Base-by-base conservation (phyloP, 2,329 filamentous ascomycete species). In the Neofusicoccum cordaticola region DNA sequence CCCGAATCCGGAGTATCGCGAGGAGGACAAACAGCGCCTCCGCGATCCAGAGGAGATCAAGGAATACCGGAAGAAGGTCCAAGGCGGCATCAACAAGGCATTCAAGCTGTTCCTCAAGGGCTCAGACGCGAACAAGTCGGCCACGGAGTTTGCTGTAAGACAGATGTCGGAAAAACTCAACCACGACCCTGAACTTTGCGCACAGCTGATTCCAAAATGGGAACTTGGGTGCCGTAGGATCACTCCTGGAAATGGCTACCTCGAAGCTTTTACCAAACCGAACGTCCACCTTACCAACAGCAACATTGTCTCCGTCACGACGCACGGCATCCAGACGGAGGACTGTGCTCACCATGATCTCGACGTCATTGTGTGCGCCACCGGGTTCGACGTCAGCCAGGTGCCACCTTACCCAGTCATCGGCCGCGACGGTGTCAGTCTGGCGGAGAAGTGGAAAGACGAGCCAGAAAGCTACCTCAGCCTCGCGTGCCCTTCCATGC, bases 271-370 rank as follows among this genome's bases (percentile, higher is more conserved):
- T 47, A 80, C 83, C 65, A 75, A 83, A 60, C 71, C 75, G 5
- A 84, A 84, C 63, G 80, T 84, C 1, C 78, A 83, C 67, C 81
- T 83, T 0, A 80, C 83, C 67, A 83, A 83, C 67, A 80, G 80
- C 1, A 73, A 77, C 1, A 80, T 83, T 2, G 72, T 71, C 8
- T 74, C 75, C 31, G 79, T 82, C 64, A 83, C 81, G 0, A 76
- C 80, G 65, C 77, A 78, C 3, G 80, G 81, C 1, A 76, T 82
- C 1, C 73, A 82, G 1, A 79, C 79, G 12, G 74, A 69, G 9
- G 77, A 82, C 53, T 80, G 80, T 6, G 67, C 71, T 1, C 76
- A 80, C 68, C 71, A 77, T 31, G 73, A 78, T 60, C 73, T 76
- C 4, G 79, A 81, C 66, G 79, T 77, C 2, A 77, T 81, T 15